Base-by-base conservation (phyloP, 2,329 filamentous ascomycete genomes). In the Pyrenophora seminiperda region DNA sequence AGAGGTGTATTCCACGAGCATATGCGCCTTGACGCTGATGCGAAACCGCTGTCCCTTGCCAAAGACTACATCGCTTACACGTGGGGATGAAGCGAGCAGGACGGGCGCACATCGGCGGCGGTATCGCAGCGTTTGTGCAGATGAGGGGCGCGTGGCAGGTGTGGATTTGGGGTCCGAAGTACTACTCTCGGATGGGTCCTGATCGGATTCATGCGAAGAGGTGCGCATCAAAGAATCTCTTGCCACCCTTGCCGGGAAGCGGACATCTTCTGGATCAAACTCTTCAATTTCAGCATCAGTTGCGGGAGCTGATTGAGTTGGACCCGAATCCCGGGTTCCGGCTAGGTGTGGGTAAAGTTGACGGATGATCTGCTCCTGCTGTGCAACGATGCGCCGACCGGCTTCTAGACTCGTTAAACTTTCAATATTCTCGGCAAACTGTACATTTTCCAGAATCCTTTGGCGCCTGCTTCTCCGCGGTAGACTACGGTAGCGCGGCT, bases 281-380 rank as follows among this genome's bases (percentile, higher is more conserved):
- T 75, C 72, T 5, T 74, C 71, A 7, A 63, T 42, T 42, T 73
- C 71, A 0, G 60, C 50, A 33, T 74, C 72, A 27, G 47, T 43
- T n/a, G 56, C 40, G 7, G 58, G 49, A 11, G 53, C 34, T 38
- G 61, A 31, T 30, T 52, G 43, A 31, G 48, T 17, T 49, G 51
- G 11, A 31, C 45, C 50, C 32, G 56, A 49, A 14, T 56, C 49
- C 9, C 50, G 48, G 27, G 44, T 42, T 17, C 44, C 46, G 3
- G 72, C 74, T 27, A 79, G 68, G 27, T 73, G 66, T 9, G 78
- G 78, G 56, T 77, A 80, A 58, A 79, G 71, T 19, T 75, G 68
- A 36, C 74, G 71, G 53, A 80, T 72, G 43, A 80, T 75, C 13
- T 73, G 75, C 60, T 79, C 76, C 52, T 80, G 78, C 62, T 80